phyloP scores from a whole-genome alignment of 2,329 filamentous ascomycete genomes.

The Herpotrichia juniperi region DNA sequence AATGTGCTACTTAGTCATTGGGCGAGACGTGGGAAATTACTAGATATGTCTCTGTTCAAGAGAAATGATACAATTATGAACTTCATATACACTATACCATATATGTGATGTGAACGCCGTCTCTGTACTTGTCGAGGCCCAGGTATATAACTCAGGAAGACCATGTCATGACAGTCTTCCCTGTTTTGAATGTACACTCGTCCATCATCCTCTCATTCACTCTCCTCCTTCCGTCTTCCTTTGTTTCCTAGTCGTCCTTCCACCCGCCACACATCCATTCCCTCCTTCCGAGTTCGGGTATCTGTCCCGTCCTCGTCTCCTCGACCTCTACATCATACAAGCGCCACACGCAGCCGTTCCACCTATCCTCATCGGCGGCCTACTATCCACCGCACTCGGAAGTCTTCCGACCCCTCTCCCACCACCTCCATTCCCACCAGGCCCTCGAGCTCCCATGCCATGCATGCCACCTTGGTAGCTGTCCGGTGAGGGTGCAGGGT shows the following conservation, averaged over 20 bases:
- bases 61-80: slow-evolving; percentile 5
- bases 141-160: too few relatives aligned
- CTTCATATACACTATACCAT: not conserved
- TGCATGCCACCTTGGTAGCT: slow-evolving; percentile 41
- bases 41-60: not conserved
- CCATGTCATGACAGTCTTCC: too few relatives aligned
- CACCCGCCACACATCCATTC: too few relatives aligned
- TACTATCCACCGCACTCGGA: slow-evolving; percentile 26
- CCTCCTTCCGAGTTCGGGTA: too few relatives aligned
- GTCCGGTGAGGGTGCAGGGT: slow-evolving; percentile 19
- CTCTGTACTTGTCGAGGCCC: too few relatives aligned
- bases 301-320: not conserved
- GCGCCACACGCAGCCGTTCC: slow-evolving; percentile 35
- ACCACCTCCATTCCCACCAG: slow-evolving; percentile 21
- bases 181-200: too few relatives aligned
- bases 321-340: slow-evolving; percentile 25
- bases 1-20: not conserved
- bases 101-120: not conserved
- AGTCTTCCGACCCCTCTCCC: slow-evolving; percentile 27
- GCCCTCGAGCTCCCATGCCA: slow-evolving; percentile 21
- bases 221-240: too few relatives aligned
- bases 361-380: slow-evolving; percentile 34
- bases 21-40: not conserved
- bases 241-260: too few relatives aligned
- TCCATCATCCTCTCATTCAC: too few relatives aligned